phyloP scores from a whole-genome alignment of 192 early-diverging fungal species.

The Umbelopsis sp. region DNA sequence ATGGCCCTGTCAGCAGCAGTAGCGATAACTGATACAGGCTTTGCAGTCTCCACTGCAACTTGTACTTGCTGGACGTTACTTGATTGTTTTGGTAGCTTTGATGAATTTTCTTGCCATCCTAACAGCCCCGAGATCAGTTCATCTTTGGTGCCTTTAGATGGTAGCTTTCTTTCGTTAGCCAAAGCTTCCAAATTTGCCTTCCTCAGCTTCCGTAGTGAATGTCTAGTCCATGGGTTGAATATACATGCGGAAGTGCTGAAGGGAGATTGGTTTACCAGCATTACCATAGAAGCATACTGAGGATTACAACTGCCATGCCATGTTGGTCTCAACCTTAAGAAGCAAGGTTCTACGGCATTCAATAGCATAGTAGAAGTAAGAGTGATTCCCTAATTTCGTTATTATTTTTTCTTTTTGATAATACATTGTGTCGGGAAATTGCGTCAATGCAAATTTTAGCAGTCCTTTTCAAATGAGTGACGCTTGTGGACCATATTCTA shows the following conservation, averaged over 20 bases:
- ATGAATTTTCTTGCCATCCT: neutral
- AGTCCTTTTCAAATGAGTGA: too few species aligned
- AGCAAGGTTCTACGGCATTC: too few species aligned
- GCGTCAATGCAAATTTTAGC: too few species aligned
- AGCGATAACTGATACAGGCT: too few species aligned
- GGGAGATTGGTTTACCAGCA: neutral
- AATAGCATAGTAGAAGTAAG: too few species aligned
- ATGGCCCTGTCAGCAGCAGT: too few species aligned
- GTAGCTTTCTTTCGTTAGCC: slow-evolving; percentile 19
- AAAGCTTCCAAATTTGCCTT: slow-evolving; percentile 24
- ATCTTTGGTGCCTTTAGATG: slow-evolving; percentile 25
- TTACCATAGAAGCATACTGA: neutral
- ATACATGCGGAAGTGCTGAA: neutral
- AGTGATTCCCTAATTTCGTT: too few species aligned
- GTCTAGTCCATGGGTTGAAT: slow-evolving; percentile 12
- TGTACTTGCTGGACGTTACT: neutral
- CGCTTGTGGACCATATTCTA: too few species aligned
- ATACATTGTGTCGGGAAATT: too few species aligned
- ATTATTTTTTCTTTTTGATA: too few species aligned
- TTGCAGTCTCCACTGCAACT: neutral
- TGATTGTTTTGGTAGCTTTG: neutral
- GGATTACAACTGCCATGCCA: neutral
- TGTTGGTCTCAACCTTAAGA: neutral
- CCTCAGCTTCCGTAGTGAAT: slow-evolving; percentile 24
- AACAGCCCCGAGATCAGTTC: slow-evolving; percentile 25